These are phyloP conservation scores for Gynochthodes officinalis DNA, from an alignment of 257 asterid genomes.

Conservation along the genomic window DNA sequence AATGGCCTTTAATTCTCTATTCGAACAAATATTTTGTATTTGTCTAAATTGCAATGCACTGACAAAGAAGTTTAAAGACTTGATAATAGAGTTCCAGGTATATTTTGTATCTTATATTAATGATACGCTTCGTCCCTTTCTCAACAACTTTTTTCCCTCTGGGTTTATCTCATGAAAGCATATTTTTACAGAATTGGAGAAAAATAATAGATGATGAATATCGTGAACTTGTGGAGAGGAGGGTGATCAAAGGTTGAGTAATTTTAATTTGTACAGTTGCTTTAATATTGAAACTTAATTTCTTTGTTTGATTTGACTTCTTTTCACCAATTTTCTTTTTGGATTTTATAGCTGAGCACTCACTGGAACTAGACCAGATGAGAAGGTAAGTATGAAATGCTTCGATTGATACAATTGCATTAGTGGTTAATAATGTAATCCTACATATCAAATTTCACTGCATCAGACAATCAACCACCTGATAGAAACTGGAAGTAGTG, in stretches of 20 bases:
- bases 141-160: background rate
- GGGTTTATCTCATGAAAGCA: constrained; percentile 2
- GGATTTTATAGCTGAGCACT: constrained; percentile 38
- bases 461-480: constrained; percentile 74
- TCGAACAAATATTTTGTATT: constrained; percentile 12
- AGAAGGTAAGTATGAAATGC: constrained; percentile 51
- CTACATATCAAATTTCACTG: constrained; percentile 13
- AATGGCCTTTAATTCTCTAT: constrained; percentile 6
- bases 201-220: constrained; percentile 75
- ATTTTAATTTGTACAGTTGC: constrained; percentile 2
- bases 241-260: constrained; percentile 68
- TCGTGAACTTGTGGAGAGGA: constrained; percentile 90
- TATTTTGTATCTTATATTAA: background rate
- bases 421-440: background rate
- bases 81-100: constrained; percentile 87
- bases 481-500: constrained; percentile 84
- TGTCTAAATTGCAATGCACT: constrained; percentile 45
- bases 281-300: background rate
- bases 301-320: constrained; percentile 11
- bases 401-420: constrained; percentile 11
- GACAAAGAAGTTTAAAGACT: constrained; percentile 66
- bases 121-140: background rate
- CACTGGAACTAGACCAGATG: constrained; percentile 84
- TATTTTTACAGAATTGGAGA: constrained; percentile 49
- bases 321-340: constrained; percentile 7